Evolutionary conservation across 768 basidiomycete species (phyloP), one percentile per base, ranked within the genome.

Genomic region (Coprinellus aureogranulatus): DNA sequence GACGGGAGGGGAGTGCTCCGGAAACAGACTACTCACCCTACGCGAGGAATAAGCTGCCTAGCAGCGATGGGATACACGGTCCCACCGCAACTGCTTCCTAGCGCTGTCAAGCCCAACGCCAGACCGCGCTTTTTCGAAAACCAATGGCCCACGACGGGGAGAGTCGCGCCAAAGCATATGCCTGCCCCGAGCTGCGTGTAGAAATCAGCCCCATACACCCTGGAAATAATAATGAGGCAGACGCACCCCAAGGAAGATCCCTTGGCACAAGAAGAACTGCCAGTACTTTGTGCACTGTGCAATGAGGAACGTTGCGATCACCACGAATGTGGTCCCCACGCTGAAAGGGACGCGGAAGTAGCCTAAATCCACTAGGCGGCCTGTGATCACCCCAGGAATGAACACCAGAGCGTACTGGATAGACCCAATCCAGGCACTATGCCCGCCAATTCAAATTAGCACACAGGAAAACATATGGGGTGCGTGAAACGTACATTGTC

Each of bases 381-480:
- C 90, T 2, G 80, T 76, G 45, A 88, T 30, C 6, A 91, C 70
- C 10, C 82, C 86, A 2, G 86, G 85, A 2, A 87, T 66, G 67
- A 86, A 88, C 5, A 83, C 70, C 0, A 88, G 75, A 12, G 86
- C 75, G 62, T 86, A 87, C 86, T 89, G 88, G 27, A 86, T 71
- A 1, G 89, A 90, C 5, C 89, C 89, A 39, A 91, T 90, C 89
- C 88, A 91, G 42, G 88, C 82, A 40, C 88, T 89, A n/a, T n/a
- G n/a, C n/a, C n/a, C n/a, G 58, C n/a, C 55, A 18, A 18, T 28
- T 26, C 18, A 27, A 48, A n/a, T 49, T 18, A 2, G 6, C 25
- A 22, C 18, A 22, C 39, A 54, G 41, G 31, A 28, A 14, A 20
- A 53, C 26, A 14, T n/a, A 10, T 52, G 2, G 18, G 14, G 22